Base-by-base conservation (phyloP, 2,329 filamentous ascomycete species). In the Zymoseptoria tritici region DNA sequence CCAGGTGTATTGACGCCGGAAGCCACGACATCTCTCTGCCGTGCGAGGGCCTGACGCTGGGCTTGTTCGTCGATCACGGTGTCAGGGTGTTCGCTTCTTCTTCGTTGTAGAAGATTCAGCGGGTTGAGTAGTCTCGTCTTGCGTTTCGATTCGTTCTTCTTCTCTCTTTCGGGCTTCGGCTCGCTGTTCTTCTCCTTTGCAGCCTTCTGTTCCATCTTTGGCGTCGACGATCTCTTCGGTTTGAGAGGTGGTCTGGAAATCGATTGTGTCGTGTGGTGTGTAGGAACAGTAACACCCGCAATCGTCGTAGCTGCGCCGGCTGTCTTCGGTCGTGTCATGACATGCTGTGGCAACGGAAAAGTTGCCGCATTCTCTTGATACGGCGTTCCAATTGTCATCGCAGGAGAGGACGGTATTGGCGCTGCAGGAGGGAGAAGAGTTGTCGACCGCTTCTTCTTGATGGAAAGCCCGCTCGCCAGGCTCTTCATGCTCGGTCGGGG, bases 91-190 rank as follows among this genome's bases (percentile, higher is more conserved):
- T 77, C 80, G 16, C 82, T 84, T 59, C 82, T 77, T 53, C 84
- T 77, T 22, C 83, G 77, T 64, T 82, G 80, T 53, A 86, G 73
- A 13, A 86, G 74, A 5, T 81, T 79, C 79, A 86, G 84, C 9
- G 84, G 84, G 65, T 86, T 86, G 49, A 84, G 73, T 22, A 85
- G 73, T 8, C 68, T 62, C 9, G 67, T 69, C 59, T 69, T 72
- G 42, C 70, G 68, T 54, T 68, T 69, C 8, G 64, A 31, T 64
- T 81, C 82, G 51, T 82, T 71, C 69, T 79, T 21, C 26, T 54
- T 54, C 29, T 24, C 52, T 24, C 16, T 21, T 20, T 54, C 26
- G 26, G 52, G n/a, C 19, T 54, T 55, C 3, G 20, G 19, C 36
- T 60, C 58, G 29, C 31, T 22, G 6, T 21, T 20, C 50, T 50